Base-by-base conservation (phyloP, 495 filamentous ascomycete genomes). In the Penicillium soppii region DNA sequence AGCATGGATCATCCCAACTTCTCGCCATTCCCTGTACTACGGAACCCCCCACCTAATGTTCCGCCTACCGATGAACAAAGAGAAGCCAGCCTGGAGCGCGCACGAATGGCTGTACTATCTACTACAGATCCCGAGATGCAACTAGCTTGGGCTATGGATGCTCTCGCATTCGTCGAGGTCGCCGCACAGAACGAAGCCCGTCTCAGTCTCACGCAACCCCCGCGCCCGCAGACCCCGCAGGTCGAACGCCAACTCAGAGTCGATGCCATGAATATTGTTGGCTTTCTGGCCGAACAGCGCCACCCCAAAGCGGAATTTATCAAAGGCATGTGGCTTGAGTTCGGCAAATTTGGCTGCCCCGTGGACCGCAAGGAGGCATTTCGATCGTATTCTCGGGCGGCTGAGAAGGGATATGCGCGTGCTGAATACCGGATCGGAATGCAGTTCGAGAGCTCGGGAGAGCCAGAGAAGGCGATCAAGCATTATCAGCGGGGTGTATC, bases 361-460 rank as follows among this genome's bases (percentile, higher is more conserved):
- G 75, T 88, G 51, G 92, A 97, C 73, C 96, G 95, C 70, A 91
- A 92, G 58, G 92, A 96, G 69, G 94, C 94, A 15, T 97, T 92
- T 66, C 68, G 84, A 39, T 86, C 83, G 58, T 98, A 96, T 70
- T 82, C 81, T 43, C 77, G 87, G 53, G 87, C 94, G n/a, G 88
- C 91, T 38, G 86, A 95, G 50, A 85, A 86, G 50, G 91, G 90
- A n/a, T 95, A 88, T 74, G 86, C 89, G n/a, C 78, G 94, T 49
- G 91, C 95, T 29, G 90, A 97, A 65, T 98, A 98, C 70, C 82
- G 94, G 22, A 96, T 98, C 67, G 94, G 94, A 44, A 97, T 97
- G 94, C 91, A 96, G 43, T 97, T 90, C 65, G 94, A 98, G 67
- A 88, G 84, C 59, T 90, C 90, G 6, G 96, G 94, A 57, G 92